Conservation (phyloP, 768 basidiomycete species). For the Suillus weaverae region DNA sequence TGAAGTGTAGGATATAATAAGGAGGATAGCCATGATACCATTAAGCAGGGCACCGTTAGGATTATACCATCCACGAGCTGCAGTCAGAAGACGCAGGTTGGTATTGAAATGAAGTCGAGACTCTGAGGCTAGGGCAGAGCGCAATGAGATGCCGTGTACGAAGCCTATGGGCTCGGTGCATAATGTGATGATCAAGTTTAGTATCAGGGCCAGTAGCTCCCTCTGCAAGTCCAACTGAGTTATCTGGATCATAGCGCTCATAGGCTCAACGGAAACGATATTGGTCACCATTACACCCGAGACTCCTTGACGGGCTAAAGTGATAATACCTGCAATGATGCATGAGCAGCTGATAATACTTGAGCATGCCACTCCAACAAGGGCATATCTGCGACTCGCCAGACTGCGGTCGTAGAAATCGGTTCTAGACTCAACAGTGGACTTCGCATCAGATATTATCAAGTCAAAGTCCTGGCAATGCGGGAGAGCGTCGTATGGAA, state of each 20-base stretch:
- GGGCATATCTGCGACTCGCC: slow-evolving; percentile 21
- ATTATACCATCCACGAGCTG: slow-evolving; percentile 17
- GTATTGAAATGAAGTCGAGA: slow-evolving; percentile 30
- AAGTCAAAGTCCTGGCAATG: slow-evolving; percentile 18
- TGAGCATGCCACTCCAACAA: slow-evolving; percentile 26
- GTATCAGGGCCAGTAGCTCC: slow-evolving; percentile 25
- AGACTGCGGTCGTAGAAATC: slow-evolving; percentile 31
- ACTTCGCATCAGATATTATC: slow-evolving; percentile 18
- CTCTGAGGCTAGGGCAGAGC: slow-evolving; percentile 28
- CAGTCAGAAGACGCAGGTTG: slow-evolving; percentile 30
- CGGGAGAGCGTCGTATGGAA: background rate
- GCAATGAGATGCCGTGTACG: slow-evolving; percentile 28
- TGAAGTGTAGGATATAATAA: slow-evolving; percentile 30
- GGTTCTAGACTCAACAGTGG: slow-evolving; percentile 17
- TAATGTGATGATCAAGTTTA: slow-evolving; percentile 27
- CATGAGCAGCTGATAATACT: slow-evolving; percentile 24
- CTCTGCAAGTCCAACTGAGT: slow-evolving; percentile 2
- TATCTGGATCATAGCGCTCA: no score
- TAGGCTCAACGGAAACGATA: no score
- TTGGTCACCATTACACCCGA: background rate
- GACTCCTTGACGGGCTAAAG: slow-evolving; percentile 16
- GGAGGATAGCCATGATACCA: slow-evolving; percentile 25
- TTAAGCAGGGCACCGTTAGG: slow-evolving; percentile 27
- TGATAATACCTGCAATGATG: slow-evolving; percentile 24
- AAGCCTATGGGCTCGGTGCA: slow-evolving; percentile 33